Percentiles rank a stretch among this genome's conserved stretches.
Conservation (phyloP, 2,329 filamentous ascomycete genomes). For the Neophaeococcomyces aloes region DNA sequence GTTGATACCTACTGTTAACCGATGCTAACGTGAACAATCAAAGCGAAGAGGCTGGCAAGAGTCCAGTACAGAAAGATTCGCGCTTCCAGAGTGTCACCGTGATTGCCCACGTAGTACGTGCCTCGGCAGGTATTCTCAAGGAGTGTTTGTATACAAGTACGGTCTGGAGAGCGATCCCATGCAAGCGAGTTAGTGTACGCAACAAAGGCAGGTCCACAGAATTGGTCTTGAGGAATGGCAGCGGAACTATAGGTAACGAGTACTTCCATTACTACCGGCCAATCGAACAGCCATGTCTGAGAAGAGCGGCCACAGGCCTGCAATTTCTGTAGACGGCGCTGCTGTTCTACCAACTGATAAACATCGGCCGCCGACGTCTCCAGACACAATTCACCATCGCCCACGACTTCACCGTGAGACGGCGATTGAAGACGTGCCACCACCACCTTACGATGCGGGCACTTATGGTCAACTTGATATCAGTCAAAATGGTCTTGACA, state of each 20-base stretch:
- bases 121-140: too few species aligned
- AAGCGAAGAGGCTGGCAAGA: too few species aligned
- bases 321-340: too few species aligned
- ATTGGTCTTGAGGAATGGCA: too few species aligned
- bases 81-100: too few species aligned
- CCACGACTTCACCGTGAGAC: not conserved
- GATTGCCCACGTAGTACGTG: too few species aligned
- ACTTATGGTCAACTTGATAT: conserved; percentile 53
- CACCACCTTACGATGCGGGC: conserved; percentile 20
- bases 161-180: not conserved
- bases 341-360: not conserved
- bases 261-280: too few species aligned
- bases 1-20: too few species aligned
- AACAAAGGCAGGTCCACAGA: not conserved
- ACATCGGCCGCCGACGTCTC: not conserved
- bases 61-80: too few species aligned
- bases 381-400: not conserved
- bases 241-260: too few species aligned
- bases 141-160: not conserved
- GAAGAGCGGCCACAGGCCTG: not conserved
- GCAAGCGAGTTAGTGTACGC: not conserved
- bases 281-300: conserved; percentile 2
- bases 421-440: conserved; percentile 20
- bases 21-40: too few species aligned
- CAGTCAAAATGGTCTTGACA: conserved; percentile 52